phyloP scores from a whole-genome alignment of 2,329 filamentous ascomycete genomes.

The Venturia pyrina region DNA sequence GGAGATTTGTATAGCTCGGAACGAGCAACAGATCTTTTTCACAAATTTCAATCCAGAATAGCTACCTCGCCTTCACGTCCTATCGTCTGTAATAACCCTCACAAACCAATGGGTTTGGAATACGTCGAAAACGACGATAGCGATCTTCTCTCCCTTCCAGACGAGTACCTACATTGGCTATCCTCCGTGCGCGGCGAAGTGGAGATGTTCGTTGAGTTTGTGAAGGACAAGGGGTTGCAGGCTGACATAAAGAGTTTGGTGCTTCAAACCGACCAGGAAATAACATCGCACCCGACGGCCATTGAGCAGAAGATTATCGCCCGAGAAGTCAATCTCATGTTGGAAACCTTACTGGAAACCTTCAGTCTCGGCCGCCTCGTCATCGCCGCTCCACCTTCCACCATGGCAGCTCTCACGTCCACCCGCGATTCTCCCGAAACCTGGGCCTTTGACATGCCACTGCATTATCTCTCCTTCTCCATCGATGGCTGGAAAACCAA shows the following conservation, averaged over 20 bases:
- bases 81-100: not conserved
- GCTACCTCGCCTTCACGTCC: not conserved
- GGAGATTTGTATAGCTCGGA: not conserved
- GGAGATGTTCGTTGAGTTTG: conserved; percentile 5
- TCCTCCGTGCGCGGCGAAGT: not conserved
- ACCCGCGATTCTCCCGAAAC: conserved; percentile 46
- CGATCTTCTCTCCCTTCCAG: not conserved
- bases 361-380: conserved; percentile 26
- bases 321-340: not conserved
- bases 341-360: conserved; percentile 7
- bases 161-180: not conserved
- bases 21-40: not conserved
- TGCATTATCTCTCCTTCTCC: conserved; percentile 43
- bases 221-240: not conserved
- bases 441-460: conserved; percentile 54
- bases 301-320: conserved; percentile 5
- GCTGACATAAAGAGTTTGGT: conserved; percentile 8
- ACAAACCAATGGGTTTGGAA: not conserved
- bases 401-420: conserved; percentile 51
- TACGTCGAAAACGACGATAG: not conserved
- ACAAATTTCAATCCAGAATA: not conserved
- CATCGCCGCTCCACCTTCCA: conserved; percentile 46
- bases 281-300: not conserved
- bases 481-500: conserved; percentile 17
- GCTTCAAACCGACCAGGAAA: conserved; percentile 1